A percentile compares a stretch with the other conserved stretches of the same genome.
phyloP scores from a whole-genome alignment of 2,329 filamentous ascomycete species.

The Talaromyces rugulosus region DNA sequence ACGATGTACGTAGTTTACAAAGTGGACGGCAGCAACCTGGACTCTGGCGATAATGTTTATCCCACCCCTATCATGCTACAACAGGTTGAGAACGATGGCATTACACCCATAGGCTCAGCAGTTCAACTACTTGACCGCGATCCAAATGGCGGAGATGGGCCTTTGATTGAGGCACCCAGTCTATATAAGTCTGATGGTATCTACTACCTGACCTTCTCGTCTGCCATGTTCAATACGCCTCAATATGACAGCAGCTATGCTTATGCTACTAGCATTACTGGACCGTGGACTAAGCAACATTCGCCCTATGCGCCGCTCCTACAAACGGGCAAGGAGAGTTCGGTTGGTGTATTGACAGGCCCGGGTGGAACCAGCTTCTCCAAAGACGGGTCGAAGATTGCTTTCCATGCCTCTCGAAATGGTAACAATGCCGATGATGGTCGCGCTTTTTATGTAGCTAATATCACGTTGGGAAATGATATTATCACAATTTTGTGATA shows the following conservation, averaged over 20 bases:
- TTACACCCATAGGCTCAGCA: background rate
- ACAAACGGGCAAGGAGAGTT: background rate
- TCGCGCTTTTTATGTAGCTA: background rate
- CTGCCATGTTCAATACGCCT: background rate
- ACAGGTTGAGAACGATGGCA: background rate
- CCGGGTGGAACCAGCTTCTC: conserved; percentile 40
- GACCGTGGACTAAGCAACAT: conserved; percentile 32
- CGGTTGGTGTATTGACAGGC: conserved; percentile 39
- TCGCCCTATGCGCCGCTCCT: background rate
- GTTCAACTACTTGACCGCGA: background rate
- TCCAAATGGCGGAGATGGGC: background rate
- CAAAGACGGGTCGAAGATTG: background rate
- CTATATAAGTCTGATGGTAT: background rate
- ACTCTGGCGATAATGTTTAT: background rate
- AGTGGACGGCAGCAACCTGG: background rate
- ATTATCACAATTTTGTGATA: background rate
- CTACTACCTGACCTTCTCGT: background rate
- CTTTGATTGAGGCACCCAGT: background rate
- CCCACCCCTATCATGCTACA: background rate
- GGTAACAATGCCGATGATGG: background rate
- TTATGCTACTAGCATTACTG: background rate
- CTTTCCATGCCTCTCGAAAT: background rate
- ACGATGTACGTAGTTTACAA: background rate
- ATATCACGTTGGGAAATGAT: background rate
- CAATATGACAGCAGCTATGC: background rate